Conservation (phyloP, 305 asterid genomes). For the Solanum aculeatissimum region DNA sequence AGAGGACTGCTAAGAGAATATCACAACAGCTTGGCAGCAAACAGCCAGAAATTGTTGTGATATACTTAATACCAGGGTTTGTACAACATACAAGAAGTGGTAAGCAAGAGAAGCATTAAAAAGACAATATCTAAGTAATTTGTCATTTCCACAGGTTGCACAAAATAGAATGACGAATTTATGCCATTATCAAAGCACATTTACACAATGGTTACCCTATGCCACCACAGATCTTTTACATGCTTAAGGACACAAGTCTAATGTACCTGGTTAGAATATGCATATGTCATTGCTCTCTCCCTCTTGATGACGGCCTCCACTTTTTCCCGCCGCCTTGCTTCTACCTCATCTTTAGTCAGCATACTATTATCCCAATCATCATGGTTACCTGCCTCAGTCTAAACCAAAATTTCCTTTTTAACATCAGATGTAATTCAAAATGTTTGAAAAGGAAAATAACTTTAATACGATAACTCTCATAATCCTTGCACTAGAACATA, state of each 20-base stretch:
- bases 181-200: not conserved
- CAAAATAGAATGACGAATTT: not conserved
- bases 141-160: not conserved
- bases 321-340: constrained; percentile 52
- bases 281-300: constrained; percentile 91
- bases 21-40: not conserved
- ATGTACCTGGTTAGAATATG: constrained; percentile 75
- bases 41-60: not conserved
- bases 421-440: not conserved
- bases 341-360: constrained; percentile 69
- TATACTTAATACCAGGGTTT: not conserved
- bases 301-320: constrained; percentile 84
- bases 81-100: not conserved
- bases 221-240: not conserved
- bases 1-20: not conserved
- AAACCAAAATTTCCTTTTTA: not conserved
- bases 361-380: constrained; percentile 83
- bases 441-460: not conserved
- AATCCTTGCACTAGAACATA: not conserved
- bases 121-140: not conserved
- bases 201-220: not conserved
- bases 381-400: constrained; percentile 54
- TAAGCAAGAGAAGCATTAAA: not conserved
- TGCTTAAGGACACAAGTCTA: not conserved
- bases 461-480: not conserved